Conservation (phyloP, 352 stramenopile genomes). For the Globisporangium canariense region DNA sequence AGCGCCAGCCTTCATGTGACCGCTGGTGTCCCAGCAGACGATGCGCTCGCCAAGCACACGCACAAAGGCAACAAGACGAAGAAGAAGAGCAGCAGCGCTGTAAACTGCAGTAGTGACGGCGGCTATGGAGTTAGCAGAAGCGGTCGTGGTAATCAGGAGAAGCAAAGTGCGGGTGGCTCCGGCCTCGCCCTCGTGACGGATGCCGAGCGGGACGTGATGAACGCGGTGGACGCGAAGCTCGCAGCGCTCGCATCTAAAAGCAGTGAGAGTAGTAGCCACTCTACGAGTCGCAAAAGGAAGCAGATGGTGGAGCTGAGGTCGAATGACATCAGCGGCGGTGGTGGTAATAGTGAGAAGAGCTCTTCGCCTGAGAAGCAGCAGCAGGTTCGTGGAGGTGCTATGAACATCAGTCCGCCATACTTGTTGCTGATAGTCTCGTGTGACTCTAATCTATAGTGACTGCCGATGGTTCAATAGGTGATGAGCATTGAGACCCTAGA, state of each 20-base stretch:
- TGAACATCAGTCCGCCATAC: neutral
- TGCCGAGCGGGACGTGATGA: slow-evolving; percentile 10
- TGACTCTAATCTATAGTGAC: no score
- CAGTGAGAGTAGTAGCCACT: neutral
- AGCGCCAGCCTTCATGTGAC: neutral
- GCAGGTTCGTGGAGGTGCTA: neutral
- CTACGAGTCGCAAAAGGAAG: neutral
- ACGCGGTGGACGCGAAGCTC: slow-evolving; percentile 14
- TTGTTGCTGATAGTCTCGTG: neutral
- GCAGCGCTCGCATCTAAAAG: slow-evolving; percentile 9
- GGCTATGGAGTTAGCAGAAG: neutral
- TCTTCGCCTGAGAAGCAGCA: neutral
- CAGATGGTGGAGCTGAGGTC: neutral
- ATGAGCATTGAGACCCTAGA: slow-evolving; percentile 61
- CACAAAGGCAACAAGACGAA: slow-evolving; percentile 4
- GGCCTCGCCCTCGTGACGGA: slow-evolving; percentile 10
- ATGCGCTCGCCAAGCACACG: neutral
- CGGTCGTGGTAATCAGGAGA: neutral
- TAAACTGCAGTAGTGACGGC: neutral
- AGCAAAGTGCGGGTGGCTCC: neutral
- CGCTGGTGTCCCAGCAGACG: no score
- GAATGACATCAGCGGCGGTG: neutral
- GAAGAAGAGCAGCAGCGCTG: neutral
- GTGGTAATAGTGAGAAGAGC: neutral
- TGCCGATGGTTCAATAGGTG: slow-evolving; percentile 26